Evolutionary conservation across 257 asterid species (phyloP).

Genomic region (Petunia axillaris): DNA sequence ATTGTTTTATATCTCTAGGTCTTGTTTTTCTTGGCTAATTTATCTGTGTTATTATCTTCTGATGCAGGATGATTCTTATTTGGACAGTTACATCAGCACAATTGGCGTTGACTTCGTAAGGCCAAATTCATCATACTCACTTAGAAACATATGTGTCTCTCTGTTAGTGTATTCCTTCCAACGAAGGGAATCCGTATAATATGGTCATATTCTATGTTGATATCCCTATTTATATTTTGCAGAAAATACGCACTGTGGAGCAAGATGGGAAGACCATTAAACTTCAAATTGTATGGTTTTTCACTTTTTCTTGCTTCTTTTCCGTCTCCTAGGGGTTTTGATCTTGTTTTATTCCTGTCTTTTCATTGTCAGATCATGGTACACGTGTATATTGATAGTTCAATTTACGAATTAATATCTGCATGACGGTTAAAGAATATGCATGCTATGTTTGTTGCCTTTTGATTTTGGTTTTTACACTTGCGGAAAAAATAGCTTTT

Average conservation of each 20-base stretch:
- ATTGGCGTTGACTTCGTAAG: constrained; percentile 90
- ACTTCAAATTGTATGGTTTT: constrained; percentile 65
- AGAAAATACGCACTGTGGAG: constrained; percentile 92
- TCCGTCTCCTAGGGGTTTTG: no score
- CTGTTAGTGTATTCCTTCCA: not conserved
- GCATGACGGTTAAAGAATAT: not conserved
- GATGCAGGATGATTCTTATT: constrained; percentile 72
- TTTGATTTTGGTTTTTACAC: not conserved
- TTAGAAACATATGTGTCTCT: not conserved
- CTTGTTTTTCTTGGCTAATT: constrained; percentile 16
- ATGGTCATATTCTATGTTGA: constrained; percentile 7
- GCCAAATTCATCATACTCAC: not conserved
- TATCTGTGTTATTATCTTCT: not conserved
- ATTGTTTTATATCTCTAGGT: not conserved
- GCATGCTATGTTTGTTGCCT: not conserved
- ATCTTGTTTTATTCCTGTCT: not conserved
- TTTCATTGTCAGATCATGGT: not conserved
- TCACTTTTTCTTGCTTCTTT: not conserved
- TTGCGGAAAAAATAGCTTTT: no score
- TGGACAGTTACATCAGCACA: constrained; percentile 84
- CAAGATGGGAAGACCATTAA: constrained; percentile 85
- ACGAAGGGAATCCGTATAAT: not conserved
- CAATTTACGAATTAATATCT: not conserved
- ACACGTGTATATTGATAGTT: not conserved
- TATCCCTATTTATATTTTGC: constrained; percentile 28